Percentiles rank a stretch among this genome's conserved stretches.
Evolutionary conservation across 2,329 filamentous ascomycete species (phyloP).

Genomic region (Fusarium sp.): DNA sequence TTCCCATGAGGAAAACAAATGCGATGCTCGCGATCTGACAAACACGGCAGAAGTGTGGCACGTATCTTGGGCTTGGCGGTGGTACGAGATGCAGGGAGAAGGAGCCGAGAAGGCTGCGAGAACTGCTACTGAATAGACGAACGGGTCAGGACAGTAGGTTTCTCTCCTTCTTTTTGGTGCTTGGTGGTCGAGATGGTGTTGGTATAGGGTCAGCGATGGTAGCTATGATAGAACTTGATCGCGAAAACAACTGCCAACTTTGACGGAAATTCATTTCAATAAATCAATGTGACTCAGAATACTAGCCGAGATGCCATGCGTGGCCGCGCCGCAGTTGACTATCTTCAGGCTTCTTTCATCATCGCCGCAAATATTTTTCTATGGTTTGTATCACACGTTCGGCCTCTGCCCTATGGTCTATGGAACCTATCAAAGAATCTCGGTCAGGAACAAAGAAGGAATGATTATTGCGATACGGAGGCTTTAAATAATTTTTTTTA

Average conservation of each 20-base stretch:
- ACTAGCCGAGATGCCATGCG: background rate
- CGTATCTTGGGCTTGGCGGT: background rate
- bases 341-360: background rate
- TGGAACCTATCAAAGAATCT: background rate
- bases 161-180: background rate
- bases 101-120: background rate
- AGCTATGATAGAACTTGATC: background rate
- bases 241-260: background rate
- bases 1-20: slow-evolving; percentile 21
- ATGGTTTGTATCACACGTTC: background rate
- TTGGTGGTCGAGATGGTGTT: background rate
- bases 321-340: background rate
- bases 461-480: background rate
- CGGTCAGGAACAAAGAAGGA: background rate
- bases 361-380: background rate
- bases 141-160: background rate
- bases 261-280: background rate
- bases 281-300: background rate
- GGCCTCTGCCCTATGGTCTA: background rate
- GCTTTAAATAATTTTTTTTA: background rate
- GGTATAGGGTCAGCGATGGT: background rate
- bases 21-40: background rate
- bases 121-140: background rate
- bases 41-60: background rate
- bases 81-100: background rate